These are phyloP conservation scores for Miscanthus lutarioriparius DNA, from an alignment of 176 grass and related monocot species.

Conservation along the genomic window DNA sequence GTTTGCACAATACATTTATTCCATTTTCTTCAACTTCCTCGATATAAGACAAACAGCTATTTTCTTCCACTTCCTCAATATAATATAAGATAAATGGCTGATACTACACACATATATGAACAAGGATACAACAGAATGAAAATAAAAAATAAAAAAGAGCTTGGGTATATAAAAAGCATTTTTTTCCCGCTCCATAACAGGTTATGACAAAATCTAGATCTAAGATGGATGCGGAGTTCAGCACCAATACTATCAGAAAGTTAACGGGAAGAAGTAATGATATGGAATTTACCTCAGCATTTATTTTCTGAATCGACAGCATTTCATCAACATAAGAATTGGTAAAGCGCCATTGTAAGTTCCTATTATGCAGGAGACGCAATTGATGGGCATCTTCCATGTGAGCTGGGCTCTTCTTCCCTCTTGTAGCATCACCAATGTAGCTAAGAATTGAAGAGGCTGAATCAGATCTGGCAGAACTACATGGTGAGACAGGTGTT, in stretches of 20 bases:
- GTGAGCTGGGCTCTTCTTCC: slow-evolving; percentile 67
- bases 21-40: background rate
- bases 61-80: background rate
- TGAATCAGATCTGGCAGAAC: slow-evolving; percentile 59
- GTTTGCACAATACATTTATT: background rate
- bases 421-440: slow-evolving; percentile 66
- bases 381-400: slow-evolving; percentile 87
- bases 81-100: background rate
- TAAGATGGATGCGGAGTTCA: background rate
- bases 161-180: slow-evolving; percentile 13
- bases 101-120: slow-evolving; percentile 27
- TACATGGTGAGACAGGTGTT: slow-evolving; percentile 80
- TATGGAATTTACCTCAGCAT: slow-evolving; percentile 67
- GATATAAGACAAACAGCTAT: background rate
- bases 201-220: background rate
- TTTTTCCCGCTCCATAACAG: slow-evolving; percentile 1
- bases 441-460: slow-evolving; percentile 63
- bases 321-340: slow-evolving; percentile 80
- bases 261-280: background rate
- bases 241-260: slow-evolving; percentile 19
- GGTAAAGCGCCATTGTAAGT: slow-evolving; percentile 87
- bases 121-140: background rate
- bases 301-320: slow-evolving; percentile 75
- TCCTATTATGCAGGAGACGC: slow-evolving; percentile 72
- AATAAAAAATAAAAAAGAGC: background rate